Evolutionary conservation across 805 yeast genomes (phyloP).

Genomic region (Barnettozyma populi): DNA sequence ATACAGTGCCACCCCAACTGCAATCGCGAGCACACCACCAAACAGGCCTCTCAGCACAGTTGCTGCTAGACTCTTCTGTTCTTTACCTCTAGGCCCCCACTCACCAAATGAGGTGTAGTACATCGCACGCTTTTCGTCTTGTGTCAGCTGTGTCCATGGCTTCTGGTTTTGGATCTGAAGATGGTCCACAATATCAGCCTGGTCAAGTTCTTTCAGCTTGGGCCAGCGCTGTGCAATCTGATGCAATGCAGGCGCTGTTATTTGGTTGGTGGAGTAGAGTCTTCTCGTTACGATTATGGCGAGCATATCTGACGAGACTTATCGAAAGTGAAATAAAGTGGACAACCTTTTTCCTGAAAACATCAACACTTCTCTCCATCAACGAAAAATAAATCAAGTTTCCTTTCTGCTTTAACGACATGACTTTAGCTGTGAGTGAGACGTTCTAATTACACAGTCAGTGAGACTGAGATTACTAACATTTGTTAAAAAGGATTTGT

Average conservation of each 20-base stretch:
- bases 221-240: constrained; percentile 28
- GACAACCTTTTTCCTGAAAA: neutral
- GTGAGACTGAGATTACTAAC: neutral
- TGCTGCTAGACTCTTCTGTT: constrained; percentile 9
- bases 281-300: neutral
- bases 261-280: constrained; percentile 1
- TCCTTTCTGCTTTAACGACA: neutral
- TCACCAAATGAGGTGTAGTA: constrained; percentile 34
- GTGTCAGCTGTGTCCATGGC: constrained; percentile 28
- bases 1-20: constrained; percentile 15
- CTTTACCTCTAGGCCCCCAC: constrained; percentile 32
- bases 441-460: neutral
- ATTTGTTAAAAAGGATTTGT: neutral
- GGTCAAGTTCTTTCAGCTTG: constrained; percentile 27
- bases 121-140: constrained; percentile 26
- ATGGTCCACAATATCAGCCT: constrained; percentile 33
- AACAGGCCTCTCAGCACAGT: constrained; percentile 15
- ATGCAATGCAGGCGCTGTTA: constrained; percentile 26
- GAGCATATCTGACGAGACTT: neutral
- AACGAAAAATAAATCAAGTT: neutral
- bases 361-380: neutral
- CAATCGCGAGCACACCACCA: constrained; percentile 15
- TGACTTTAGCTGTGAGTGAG: neutral
- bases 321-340: neutral
- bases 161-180: constrained; percentile 28